Conservation (phyloP, 495 filamentous ascomycete genomes). For the Penicillium silybi region DNA sequence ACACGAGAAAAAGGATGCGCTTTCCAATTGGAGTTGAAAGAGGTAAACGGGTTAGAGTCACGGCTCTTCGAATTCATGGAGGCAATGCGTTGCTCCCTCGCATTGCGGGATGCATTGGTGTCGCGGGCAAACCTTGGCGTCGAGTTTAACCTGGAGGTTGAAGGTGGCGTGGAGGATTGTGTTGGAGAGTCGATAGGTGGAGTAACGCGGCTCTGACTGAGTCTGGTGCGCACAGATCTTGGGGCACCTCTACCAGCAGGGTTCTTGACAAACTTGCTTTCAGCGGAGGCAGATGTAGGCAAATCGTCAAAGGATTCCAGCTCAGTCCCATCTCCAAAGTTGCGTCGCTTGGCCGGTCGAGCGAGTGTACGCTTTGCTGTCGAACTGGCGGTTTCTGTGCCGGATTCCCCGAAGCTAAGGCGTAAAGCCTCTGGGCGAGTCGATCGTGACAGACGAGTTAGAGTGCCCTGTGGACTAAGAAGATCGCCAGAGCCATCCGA, state of each 20-base stretch:
- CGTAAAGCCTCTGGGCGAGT: conserved; percentile 44
- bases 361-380: conserved; percentile 63
- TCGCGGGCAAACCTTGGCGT: conserved; percentile 89
- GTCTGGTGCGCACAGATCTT: conserved; percentile 56
- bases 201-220: conserved; percentile 51
- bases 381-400: conserved; percentile 44
- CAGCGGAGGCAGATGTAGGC: conserved; percentile 77
- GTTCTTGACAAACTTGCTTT: conserved; percentile 77
- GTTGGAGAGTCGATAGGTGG: conserved; percentile 47
- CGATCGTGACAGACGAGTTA: conserved; percentile 48
- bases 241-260: conserved; percentile 69
- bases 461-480: conserved; percentile 38
- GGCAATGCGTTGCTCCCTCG: conserved; percentile 77
- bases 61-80: conserved; percentile 40
- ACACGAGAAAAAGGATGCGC: conserved; percentile 61
- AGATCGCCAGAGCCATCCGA: conserved; percentile 60
- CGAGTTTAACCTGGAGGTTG: conserved; percentile 43
- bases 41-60: conserved; percentile 53
- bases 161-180: conserved; percentile 53
- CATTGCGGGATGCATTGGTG: conserved; percentile 84
- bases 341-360: conserved; percentile 66
- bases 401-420: conserved; percentile 32
- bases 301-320: conserved; percentile 92
- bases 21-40: conserved; percentile 75
- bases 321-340: conserved; percentile 91